Evolutionary conservation across 306 rosid genomes (phyloP).

Genomic region (Cucumis melo): DNA sequence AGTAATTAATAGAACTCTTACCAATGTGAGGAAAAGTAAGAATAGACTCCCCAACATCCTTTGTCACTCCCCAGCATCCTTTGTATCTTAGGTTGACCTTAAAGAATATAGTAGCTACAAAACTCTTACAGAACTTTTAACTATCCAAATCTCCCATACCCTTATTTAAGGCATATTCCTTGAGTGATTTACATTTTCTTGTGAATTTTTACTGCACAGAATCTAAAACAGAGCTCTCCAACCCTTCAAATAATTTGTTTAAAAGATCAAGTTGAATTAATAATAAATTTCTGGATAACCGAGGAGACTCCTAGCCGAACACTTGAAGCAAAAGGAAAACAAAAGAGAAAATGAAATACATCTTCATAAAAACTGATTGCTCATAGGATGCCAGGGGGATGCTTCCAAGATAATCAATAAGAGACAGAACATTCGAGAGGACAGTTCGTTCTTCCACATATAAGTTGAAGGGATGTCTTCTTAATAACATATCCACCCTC

Average conservation of each 20-base stretch:
- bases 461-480: not conserved
- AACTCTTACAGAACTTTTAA: not conserved
- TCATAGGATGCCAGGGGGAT: not conserved
- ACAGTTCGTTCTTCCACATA: not conserved
- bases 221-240: not conserved
- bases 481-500: not conserved
- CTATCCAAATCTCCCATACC: not conserved
- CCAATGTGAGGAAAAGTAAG: not conserved
- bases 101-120: too few species aligned
- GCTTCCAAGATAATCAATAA: not conserved
- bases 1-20: not conserved
- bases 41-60: not conserved
- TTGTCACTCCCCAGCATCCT: not conserved
- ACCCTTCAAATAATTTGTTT: not conserved
- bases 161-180: not conserved
- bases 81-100: not conserved
- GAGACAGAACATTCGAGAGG: not conserved
- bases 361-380: not conserved
- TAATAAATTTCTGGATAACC: not conserved
- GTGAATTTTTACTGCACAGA: not conserved
- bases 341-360: not conserved
- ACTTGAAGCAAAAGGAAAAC: not conserved
- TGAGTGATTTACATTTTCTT: not conserved
- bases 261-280: not conserved
- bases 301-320: not conserved